Conservation (phyloP, 805 yeast genomes). For the Candida xiaguanensis region DNA sequence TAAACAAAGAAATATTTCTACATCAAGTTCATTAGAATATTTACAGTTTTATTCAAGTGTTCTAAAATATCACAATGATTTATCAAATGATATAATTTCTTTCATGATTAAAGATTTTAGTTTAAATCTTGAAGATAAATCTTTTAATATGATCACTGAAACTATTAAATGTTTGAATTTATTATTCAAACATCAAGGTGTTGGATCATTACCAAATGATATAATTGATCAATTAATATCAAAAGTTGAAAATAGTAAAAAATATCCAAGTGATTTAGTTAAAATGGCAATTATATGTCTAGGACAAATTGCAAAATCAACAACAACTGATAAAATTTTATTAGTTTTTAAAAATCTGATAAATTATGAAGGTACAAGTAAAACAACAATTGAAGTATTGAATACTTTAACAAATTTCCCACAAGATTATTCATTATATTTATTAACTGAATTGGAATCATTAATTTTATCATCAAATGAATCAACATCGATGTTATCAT, state of each 20-base stretch:
- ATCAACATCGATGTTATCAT: slow-evolving; percentile 18
- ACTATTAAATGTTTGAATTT: slow-evolving; percentile 15
- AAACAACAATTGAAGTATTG: slow-evolving; percentile 23
- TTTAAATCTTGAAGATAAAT: slow-evolving; percentile 19
- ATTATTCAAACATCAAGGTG: slow-evolving; percentile 4
- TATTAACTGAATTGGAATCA: slow-evolving; percentile 16
- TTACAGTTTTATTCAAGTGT: slow-evolving; percentile 24
- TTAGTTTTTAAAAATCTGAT: slow-evolving; percentile 21
- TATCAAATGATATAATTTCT: slow-evolving; percentile 17
- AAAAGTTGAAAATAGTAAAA: slow-evolving; percentile 18
- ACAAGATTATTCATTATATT: slow-evolving; percentile 11
- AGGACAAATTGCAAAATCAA: slow-evolving; percentile 16
- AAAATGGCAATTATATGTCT: slow-evolving; percentile 22
- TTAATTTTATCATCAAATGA: slow-evolving; percentile 28
- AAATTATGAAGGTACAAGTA: slow-evolving; percentile 23
- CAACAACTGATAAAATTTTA: slow-evolving; percentile 5
- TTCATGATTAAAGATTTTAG: slow-evolving; percentile 22
- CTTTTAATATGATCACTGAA: slow-evolving; percentile 26
- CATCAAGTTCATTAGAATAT: slow-evolving; percentile 23
- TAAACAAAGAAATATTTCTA: slow-evolving; percentile 14
- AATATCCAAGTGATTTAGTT: slow-evolving; percentile 27
- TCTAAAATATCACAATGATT: slow-evolving; percentile 15
- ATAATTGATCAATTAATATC: slow-evolving; percentile 17
- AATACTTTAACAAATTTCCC: slow-evolving; percentile 11
- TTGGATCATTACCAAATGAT: background rate